Conservation (phyloP, 2,329 filamentous ascomycete species). For the Colletotrichum magnum region DNA sequence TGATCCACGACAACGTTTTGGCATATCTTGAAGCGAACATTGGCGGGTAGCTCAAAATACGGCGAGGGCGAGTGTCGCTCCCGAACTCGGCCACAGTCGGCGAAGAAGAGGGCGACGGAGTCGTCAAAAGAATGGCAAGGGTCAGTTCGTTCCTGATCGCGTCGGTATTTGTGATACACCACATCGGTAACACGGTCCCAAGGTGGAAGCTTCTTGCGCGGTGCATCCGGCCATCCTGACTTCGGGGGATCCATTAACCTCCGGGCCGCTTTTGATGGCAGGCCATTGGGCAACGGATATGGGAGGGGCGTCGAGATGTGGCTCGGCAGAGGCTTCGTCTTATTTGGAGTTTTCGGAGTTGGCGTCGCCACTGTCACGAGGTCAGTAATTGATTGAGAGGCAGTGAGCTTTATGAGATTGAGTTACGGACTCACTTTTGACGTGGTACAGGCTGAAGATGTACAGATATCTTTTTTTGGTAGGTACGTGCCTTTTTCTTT, state of each 20-base stretch:
- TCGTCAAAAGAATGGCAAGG: slow-evolving; percentile 35
- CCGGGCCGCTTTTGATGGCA: slow-evolving; percentile 28
- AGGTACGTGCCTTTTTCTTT: not conserved
- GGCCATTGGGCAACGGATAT: slow-evolving; percentile 48
- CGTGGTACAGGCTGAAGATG: not conserved
- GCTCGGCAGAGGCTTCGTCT: slow-evolving; percentile 54
- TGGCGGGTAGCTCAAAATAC: slow-evolving; percentile 46
- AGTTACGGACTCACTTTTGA: not conserved
- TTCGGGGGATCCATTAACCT: slow-evolving; percentile 27
- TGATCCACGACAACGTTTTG: slow-evolving; percentile 42
- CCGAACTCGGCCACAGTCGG: slow-evolving; percentile 36
- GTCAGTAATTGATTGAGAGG: not conserved
- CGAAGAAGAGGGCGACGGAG: slow-evolving; percentile 45
- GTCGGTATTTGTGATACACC: slow-evolving; percentile 48
- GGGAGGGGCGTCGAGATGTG: slow-evolving; percentile 52
- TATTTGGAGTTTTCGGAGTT: slow-evolving; percentile 49
- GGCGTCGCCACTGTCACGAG: slow-evolving; percentile 7
- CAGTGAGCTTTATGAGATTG: not conserved
- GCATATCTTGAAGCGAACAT: slow-evolving; percentile 48
- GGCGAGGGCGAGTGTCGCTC: slow-evolving; percentile 2
- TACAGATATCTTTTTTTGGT: not conserved
- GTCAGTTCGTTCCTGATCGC: slow-evolving; percentile 20
- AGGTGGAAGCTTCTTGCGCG: slow-evolving; percentile 43
- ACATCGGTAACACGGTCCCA: slow-evolving; percentile 56
- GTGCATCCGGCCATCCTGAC: slow-evolving; percentile 47